Evolutionary conservation across 2,329 filamentous ascomycete species (phyloP), one percentile per base, ranked within the genome.

Genomic region (Pseudocercospora eumusae): DNA sequence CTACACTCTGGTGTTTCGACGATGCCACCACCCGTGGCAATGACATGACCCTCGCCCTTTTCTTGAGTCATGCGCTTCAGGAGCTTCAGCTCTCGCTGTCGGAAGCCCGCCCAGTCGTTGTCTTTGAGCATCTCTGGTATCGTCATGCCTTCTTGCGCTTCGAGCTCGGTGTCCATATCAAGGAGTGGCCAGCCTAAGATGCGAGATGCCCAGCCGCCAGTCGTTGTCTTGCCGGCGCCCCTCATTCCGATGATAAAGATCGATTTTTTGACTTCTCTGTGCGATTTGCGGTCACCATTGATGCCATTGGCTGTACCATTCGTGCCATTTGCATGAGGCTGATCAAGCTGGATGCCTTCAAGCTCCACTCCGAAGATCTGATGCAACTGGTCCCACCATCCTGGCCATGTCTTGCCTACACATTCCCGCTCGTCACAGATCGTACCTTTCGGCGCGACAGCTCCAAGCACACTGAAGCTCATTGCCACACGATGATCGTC

Each of bases 401-500:
- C 95, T 0, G 95, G 95, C 95, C 95, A 99, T 2, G 95, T 99
- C 82, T 99, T 99, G 44, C 90, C 93, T 2, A 92, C 91, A 74
- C 95, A 99, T 71, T 96, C 92, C 63, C 92, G 89, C 75, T 99
- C 95, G 1, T 91, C 84, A 56, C 99, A 87, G 15, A 96, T 78
- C 0, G 92, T 89, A 0, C 91, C 84, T 7, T 85, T 77, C 1
- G 90, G 88, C 0, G 89, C 84, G 28, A 88, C 85, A 18, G 91
- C 80, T 11, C 92, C 86, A 15, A 99, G 81, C 6, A 99, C 92
- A 68, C 92, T 95, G 78, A 99, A 96, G 77, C 93, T 97, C 92
- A 99, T 99, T 23, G 95, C 95, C 11, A 99, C 92, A 63, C 95
- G 90, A 75, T 99, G 95, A 73, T 99, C 95, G 73, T 99, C 95